Evolutionary conservation across 129 eudicot genomes (phyloP), one percentile per base, ranked within the genome.

Genomic region (Solidago caesia): DNA sequence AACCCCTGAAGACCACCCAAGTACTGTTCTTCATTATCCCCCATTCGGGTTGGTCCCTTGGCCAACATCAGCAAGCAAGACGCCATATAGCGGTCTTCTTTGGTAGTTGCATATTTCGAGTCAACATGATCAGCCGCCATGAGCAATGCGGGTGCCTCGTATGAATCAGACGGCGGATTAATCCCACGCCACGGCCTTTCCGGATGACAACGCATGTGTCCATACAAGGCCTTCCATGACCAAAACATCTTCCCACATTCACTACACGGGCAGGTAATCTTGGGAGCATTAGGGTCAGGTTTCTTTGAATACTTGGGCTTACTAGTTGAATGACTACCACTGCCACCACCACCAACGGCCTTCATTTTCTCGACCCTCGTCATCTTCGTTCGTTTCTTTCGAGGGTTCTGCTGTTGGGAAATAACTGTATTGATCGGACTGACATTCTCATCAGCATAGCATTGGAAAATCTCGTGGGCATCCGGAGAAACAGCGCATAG

Each of bases 131-230:
- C 61, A 16, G 25, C 71, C 47, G 16, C 74, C 77, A 43, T n/a
- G 41, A 60, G 69, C 67, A 61, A 25, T 33, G 47, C 41, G 21
- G 67, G 44, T 21, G 46, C 33, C 21, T 77, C 82, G 11, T 82
- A 72, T 62, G 75, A 21, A 65, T 80, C 72, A 7, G 91, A 81
- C 0, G 96, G 97, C 2, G 91, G 96, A 74, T 89, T 89, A 15
- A 92, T 92, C 44, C 97, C 97, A 9, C 96, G 87, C 98, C 98
- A 92, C 66, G 86, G 84, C 68, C 98, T 86, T 64, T 92, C 98
- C 1, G 98, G 98, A 81, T 92, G 98, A 87, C 96, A 92, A 44
- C 98, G 94, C 98, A 92, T 92, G 86, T 92, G 98, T 44, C 98
- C 98, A 47, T 76, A 92, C 26, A 92, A 80, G 1, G 96, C 98